Evolutionary conservation across 2,329 filamentous ascomycete species (phyloP), one percentile per base, ranked within the genome.

Genomic region (Fusarium burgessii): DNA sequence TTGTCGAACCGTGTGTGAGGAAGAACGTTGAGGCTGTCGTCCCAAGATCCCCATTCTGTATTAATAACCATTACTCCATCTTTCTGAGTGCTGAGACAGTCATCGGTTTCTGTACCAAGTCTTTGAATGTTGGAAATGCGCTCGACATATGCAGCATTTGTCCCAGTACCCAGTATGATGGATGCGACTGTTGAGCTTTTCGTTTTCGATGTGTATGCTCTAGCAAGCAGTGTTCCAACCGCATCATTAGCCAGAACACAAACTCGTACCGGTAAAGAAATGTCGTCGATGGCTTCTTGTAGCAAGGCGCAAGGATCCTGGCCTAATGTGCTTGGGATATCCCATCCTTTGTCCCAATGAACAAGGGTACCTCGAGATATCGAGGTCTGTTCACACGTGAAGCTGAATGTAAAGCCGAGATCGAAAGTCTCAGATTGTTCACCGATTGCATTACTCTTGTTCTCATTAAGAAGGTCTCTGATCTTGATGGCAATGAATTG

Each of bases 301-400:
- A 64, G 12, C 14, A 64, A 10, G 5, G 49, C 38, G 18, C 62
- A 64, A 4, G 59, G 62, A 12, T 64, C 62, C 13, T 43, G 25
- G 4, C 43, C 23, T 6, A 64, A 11, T 1, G 59, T 45, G 17
- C 42, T 64, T 14, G 59, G 59, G 2, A 64, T 64, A 7, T 57
- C 59, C 62, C 62, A 64, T 64, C 49, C 62, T 9, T 64, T 64
- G 6, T 64, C 59, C 59, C 62, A 64, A 6, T 64, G 59, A 6
- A 43, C 47, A 7, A 64, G 62, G 5, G 59, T 64, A 0, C 62
- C 62, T 1, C 20, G 27, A 4, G 59, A 64, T 5, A 64, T 46
- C 0, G 59, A 64, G 0, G 62, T 64, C 7, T 64, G 59, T 14
- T 64, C 62, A 1, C 62, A 64, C 0, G 59, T 64, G 20, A 57